Evolutionary conservation across 495 filamentous ascomycete species (phyloP), one percentile per base, ranked within the genome.

Genomic region (Aspergillus avenaceus): DNA sequence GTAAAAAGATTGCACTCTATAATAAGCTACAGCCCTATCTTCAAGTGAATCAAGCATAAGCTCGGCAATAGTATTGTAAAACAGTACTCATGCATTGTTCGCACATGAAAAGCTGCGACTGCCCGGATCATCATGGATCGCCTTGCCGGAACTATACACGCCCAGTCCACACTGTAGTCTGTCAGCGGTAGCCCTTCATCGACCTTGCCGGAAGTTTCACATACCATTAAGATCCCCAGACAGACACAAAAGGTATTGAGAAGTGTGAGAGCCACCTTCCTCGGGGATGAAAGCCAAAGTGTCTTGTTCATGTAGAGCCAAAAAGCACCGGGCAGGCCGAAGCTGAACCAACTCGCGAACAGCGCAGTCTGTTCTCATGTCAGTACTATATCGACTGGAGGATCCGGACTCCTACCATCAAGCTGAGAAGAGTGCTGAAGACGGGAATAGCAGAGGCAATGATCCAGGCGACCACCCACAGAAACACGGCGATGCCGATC

Each of bases 401-500:
- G 1, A 5, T 32, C 8, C 3, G n/a, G n/a, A 16, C 2, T 8
- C 49, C 1, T 24, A 55, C 52, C 34, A 74, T 71, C 37, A 76
- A 43, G 12, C 64, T 65, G 23, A 86, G 62, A 46, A 87, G 59
- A 36, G 80, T 74, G 53, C 74, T 79, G 67, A 87, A 87, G 58
- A 82, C 75, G 1, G 85, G 85, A 22, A 87, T 83, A 8, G 78
- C 76, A 52, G 81, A 75, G 9, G 83, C 82, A 56, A 88, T 81
- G 42, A 87, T 61, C 78, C 80, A 87, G 4, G 82, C 80, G n/a
- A 84, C 47, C 8, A 81, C 40, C 58, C 82, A 85, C 41, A 85
- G 67, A 49, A 57, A 32, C 9, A 72, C 32, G 8, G 75, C 73
- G 12, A 86, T 75, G 5, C 42, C 60, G 3, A 81, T 53, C 84